Evolutionary conservation across 768 basidiomycete genomes (phyloP), one percentile per base, ranked within the genome.

Genomic region (Suillus subaureus): DNA sequence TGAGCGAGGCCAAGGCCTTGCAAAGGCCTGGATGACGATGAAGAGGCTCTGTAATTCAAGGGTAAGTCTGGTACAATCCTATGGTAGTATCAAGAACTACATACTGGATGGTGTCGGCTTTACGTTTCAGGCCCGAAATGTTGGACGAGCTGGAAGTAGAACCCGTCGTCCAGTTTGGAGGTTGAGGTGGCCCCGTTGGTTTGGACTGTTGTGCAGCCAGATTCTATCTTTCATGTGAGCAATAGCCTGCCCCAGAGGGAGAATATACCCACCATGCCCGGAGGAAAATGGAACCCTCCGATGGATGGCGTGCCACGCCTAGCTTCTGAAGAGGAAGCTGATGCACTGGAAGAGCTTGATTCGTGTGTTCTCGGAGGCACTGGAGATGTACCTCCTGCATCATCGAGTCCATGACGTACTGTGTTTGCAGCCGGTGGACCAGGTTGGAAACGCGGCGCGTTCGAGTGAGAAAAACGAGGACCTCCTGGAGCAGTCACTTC

Each of bases 231-330:
- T 60, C 6, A 12, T 31, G 18, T 52, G 26, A 23, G 61, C 47
- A 51, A 68, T 15, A 35, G 21, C 18, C 28, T n/a, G 15, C 8
- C 26, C 8, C 39, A n/a, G 62, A 35, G 2, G 18, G 65, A 15
- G 31, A 51, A 9, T 62, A 40, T 28, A 74, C 80, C 9, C 68
- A 85, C 86, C 75, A 80, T 73, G 28, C 81, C 83, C 58, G 81
- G 74, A 0, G 83, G 82, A 63, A 83, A 82, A 69, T 84, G 79
- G 68, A 84, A 87, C 2, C 84, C 84, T 33, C 85, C 85, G 65
- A 80, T 75, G 2, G 84, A 79, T 28, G 79, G 80, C 45, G 77
- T 75, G 21, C 71, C 40, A 15, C 77, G 70, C 42, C 73, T 51
- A 23, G 74, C 64, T 70, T 55, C 68, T 62, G 63, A 35, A 65